Conservation (phyloP, 2,329 filamentous ascomycete genomes). For the Sclerotiophoma versabilis region DNA sequence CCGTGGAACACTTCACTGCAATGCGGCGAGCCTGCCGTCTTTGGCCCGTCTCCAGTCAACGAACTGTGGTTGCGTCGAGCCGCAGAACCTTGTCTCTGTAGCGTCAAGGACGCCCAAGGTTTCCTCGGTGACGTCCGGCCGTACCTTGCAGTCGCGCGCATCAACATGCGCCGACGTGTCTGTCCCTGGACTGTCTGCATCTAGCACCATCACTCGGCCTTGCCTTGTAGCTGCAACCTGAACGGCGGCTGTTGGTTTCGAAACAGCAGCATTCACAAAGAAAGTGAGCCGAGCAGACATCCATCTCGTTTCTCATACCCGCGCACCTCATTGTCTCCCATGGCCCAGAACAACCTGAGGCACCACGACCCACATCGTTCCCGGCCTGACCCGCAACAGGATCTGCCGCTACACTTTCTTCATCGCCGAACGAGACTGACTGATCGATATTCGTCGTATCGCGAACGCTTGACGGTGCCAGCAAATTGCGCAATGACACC, state of each 20-base stretch:
- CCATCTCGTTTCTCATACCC: background rate
- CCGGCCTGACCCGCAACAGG: constrained; percentile 16
- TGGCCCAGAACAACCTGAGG: constrained; percentile 19
- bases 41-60: constrained; percentile 10
- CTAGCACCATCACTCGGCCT: background rate
- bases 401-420: constrained; percentile 17
- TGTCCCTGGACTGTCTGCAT: background rate
- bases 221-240: background rate
- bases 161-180: constrained; percentile 4
- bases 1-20: background rate
- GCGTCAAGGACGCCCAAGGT: constrained; percentile 11
- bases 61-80: constrained; percentile 9
- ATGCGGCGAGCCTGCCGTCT: background rate
- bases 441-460: constrained; percentile 6
- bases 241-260: constrained; percentile 11
- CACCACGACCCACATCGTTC: constrained; percentile 16
- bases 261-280: constrained; percentile 4
- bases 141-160: constrained; percentile 19
- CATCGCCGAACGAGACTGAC: constrained; percentile 10
- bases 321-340: constrained; percentile 12
- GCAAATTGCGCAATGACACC: background rate
- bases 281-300: constrained; percentile 11
- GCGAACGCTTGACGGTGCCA: background rate
- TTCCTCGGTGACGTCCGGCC: constrained; percentile 15
- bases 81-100: constrained; percentile 13